These are phyloP conservation scores for Aphanomyces astaci DNA, from an alignment of 352 stramenopile species.

Conservation along the genomic window DNA sequence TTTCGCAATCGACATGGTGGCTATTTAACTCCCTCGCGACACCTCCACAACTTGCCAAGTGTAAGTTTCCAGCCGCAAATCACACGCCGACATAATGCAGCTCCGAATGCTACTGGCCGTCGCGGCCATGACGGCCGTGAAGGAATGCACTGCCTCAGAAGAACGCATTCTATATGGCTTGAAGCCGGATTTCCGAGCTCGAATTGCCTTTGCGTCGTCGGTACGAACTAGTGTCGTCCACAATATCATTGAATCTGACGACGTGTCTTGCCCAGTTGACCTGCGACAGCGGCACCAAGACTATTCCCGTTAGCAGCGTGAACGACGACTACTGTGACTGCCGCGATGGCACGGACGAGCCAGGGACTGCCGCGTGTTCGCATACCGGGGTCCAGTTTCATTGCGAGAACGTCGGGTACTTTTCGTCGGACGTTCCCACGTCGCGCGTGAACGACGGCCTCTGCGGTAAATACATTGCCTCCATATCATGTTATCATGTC, in stretches of 20 bases:
- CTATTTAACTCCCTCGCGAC: no score
- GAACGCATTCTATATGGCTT: constrained; percentile 18
- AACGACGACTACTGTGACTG: constrained; percentile 97
- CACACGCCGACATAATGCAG: background rate
- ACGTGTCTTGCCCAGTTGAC: constrained; percentile 40
- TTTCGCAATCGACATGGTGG: no score
- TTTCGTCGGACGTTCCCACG: constrained; percentile 45
- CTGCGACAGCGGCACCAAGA: constrained; percentile 53
- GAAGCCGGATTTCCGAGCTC: constrained; percentile 17
- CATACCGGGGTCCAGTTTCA: constrained; percentile 50
- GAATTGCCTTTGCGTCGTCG: constrained; percentile 18
- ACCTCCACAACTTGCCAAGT: no score
- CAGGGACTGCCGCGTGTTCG: constrained; percentile 78
- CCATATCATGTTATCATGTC: background rate
- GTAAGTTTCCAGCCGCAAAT: no score
- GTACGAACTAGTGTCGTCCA: constrained; percentile 15
- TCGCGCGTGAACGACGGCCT: constrained; percentile 69
- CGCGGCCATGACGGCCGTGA: background rate
- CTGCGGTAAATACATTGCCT: constrained; percentile 42
- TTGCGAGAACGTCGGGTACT: constrained; percentile 74
- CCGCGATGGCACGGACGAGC: constrained; percentile 82
- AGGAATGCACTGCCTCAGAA: no score
- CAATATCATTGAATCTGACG: constrained; percentile 18
- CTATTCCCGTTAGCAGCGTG: constrained; percentile 44
- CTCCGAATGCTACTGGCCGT: background rate